Base-by-base conservation (phyloP, 1,284 basidiomycete genomes). In the Cryptococcus sp. region DNA sequence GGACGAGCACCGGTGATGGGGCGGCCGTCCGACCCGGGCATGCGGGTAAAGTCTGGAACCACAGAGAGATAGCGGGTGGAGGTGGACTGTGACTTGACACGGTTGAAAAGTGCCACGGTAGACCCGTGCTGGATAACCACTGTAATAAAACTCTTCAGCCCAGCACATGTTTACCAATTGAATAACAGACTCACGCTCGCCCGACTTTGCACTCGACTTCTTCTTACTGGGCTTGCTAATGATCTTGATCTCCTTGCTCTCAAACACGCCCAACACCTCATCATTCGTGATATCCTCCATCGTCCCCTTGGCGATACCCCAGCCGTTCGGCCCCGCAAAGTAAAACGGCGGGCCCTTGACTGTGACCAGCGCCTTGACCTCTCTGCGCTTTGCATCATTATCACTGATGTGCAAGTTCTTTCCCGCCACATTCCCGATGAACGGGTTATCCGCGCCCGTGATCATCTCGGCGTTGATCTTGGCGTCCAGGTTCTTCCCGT, bases 221-320 rank as follows among this genome's bases (percentile, higher is more conserved):
- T 97, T 97, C 82, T 97, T 96, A 80, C 88, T 91, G 3, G 91
- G 91, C 76, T 95, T 95, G 77, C 88, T 90, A 78, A 98, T 97
- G 67, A 98, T 90, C 77, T 95, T 95, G 82, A 98, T 97, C 36
- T 93, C 87, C 50, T 88, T 86, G 66, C 88, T 90, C 53, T 89
- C 85, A 80, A 95, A 94, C 24, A 85, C 82, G 45, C 91, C 90
- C 67, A 97, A 84, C 54, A 92, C 80, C 42, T 63, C 58, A 9
- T 66, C 88, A 80, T 79, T 90, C 83, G 64, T 85, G 83, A 77
- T 87, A 86, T 68, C 89, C 82, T 60, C 87, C 88, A 68, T 48
- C 4, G 63, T 67, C 12, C 63, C 65, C 61, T 69, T 68, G 28
- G 57, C 43, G 2, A 52, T 57, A 16, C 57, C 66, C 69, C 67